Evolutionary conservation across 495 filamentous ascomycete genomes (phyloP), one percentile per base, ranked within the genome.

Genomic region (Daldinia loculata): DNA sequence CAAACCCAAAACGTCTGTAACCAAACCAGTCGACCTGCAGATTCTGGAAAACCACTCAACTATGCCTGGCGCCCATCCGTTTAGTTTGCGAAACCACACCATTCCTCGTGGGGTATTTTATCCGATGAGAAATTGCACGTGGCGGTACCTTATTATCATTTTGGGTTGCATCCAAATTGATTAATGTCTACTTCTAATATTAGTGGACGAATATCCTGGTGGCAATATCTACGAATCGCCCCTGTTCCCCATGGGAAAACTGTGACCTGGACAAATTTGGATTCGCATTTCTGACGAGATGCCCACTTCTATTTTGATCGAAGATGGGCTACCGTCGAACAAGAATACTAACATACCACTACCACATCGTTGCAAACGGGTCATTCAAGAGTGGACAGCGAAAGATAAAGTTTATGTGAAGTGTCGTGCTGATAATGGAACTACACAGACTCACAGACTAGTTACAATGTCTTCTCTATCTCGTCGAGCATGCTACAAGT

Each of bases 401-500:
- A 72, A 68, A 27, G 74, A 80, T 59, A 66, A 71, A 71, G 64
- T 72, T 61, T 78, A 69, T 73, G 58, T 78, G 52, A 79, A 70
- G 63, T 75, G 72, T 61, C 65, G 69, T 74, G 77, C 79, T 83
- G 73, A 80, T 67, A 66, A 78, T 77, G 70, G 77, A 74, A 65
- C 57, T 50, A 63, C 71, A 76, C 79, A 82, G 80, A 81, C 69
- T 57, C 75, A 77, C 70, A 77, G 64, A 74, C 70, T 78, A 66
- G 63, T 80, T 75, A 80, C 74, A 70, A 95, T 93, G 90, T 95
- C 94, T 84, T 97, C 96, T 74, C 88, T 98, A 78, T 95, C 94
- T 79, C 93, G 95, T 81, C 92, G 96, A 81, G 96, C 95, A 69
- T 99, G 96, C 89, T 99, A 98, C 88, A 99, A 99, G 86, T 99